phyloP scores from a whole-genome alignment of 192 early-diverging fungal species.

The Thamnidium elegans region DNA sequence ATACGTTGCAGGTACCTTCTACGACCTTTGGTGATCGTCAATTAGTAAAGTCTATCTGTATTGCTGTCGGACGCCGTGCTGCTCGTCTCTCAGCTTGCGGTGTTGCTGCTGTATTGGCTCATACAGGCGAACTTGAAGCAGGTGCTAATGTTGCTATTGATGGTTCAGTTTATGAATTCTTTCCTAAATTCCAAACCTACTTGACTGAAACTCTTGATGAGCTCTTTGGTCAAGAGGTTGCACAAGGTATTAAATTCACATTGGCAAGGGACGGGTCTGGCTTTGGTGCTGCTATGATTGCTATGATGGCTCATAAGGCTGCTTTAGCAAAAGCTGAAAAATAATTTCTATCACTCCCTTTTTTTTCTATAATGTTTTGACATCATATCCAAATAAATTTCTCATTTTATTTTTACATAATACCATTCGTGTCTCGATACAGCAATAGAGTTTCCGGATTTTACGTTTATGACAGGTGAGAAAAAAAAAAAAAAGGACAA shows the following conservation, averaged over 20 bases:
- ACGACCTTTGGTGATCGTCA: conserved; percentile 77
- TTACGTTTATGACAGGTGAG: too few relatives aligned
- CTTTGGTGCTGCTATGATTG: conserved; percentile 64
- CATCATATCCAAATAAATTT: background rate
- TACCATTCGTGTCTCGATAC: too few relatives aligned
- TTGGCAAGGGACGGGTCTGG: conserved; percentile 83
- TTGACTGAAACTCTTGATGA: conserved; percentile 75
- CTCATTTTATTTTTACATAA: background rate
- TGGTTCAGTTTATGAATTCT: conserved; percentile 74
- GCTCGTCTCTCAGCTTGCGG: conserved; percentile 78
- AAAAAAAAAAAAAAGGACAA: too few relatives aligned
- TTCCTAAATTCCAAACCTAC: conserved; percentile 72
- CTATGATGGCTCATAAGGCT: conserved; percentile 41
- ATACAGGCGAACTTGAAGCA: conserved; percentile 41
- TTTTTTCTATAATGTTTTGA: background rate
- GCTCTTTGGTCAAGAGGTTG: conserved; percentile 61
- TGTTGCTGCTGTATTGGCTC: conserved; percentile 64
- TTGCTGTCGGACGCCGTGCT: conserved; percentile 76
- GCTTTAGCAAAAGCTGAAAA: conserved; percentile 6
- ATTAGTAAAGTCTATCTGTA: conserved; percentile 73
- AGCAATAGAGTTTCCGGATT: too few relatives aligned
- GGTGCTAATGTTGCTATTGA: conserved; percentile 49
- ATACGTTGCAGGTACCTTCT: conserved; percentile 57
- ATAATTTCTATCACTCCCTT: background rate
- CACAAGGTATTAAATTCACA: conserved; percentile 65